Evolutionary conservation across 2,329 filamentous ascomycete species (phyloP), one percentile per base, ranked within the genome.

Genomic region (Drechmeria coniospora): DNA sequence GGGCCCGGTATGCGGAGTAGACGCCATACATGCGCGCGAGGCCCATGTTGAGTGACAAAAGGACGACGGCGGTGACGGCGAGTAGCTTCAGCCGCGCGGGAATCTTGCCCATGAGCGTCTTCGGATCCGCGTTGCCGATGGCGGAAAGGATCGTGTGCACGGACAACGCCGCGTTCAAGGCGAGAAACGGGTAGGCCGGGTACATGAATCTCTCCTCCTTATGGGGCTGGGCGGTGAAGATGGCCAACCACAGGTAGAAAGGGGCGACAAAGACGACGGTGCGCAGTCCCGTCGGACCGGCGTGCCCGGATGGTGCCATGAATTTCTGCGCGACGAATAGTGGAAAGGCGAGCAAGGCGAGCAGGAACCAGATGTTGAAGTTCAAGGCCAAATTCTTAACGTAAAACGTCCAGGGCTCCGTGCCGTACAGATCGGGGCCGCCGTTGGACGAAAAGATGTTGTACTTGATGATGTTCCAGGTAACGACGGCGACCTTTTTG

Each of bases 201-300:
- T 93, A 98, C 86, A 98, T 95, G 59, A 98, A 98, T 6, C 90
- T 68, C 54, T 98, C 90, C 50, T 98, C 90, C 46, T 98, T 98
- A 57, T 98, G 90, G 11, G 90, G 82, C 48, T 98, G 90, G 7
- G 79, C 49, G 0, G 81, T 87, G 56, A 98, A 95, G 36, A 95
- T 90, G 4, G 57, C 69, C 16, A 98, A 66, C 90, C 90, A 98
- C 46, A 94, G 65, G 49, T 95, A 98, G 53, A 95, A 92, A 0
- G 90, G 90, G 1, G 71, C 57, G 29, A 87, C 61, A 39, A 93
- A 82, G 13, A 87, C 69, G 26, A 92, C 44, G 8, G 77, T 81
- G 20, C 84, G 75, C 30, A 92, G 54, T 1, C 79, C 67, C 1
- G 74, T 79, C 37, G 79, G 66, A 33, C 76, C 71, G 4, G 73